These are phyloP conservation scores for Arachnomyces sp. DNA, from an alignment of 2,329 filamentous ascomycete species.

Conservation along the genomic window DNA sequence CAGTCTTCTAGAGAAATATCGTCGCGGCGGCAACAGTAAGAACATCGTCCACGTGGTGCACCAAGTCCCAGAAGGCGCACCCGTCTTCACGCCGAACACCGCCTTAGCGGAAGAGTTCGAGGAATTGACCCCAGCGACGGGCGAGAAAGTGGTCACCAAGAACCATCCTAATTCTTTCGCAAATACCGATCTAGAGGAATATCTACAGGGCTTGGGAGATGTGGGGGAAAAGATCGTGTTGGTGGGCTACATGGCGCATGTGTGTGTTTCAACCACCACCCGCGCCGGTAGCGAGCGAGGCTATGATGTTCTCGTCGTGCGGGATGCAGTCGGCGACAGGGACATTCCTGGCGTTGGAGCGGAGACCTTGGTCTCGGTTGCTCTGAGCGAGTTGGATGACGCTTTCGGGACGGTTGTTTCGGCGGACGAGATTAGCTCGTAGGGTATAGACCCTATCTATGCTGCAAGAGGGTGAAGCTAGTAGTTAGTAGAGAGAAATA, in stretches of 20 bases:
- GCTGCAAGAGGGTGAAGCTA: too few species aligned
- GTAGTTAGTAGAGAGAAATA: too few species aligned
- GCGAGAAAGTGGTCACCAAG: constrained; percentile 55
- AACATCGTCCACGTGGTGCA: constrained; percentile 59
- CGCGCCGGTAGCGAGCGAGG: constrained; percentile 54
- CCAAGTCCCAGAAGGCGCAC: constrained; percentile 51
- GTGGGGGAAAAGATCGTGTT: constrained; percentile 53
- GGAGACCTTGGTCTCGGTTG: constrained; percentile 44
- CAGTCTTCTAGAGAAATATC: constrained; percentile 52
- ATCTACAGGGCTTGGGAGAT: constrained; percentile 40
- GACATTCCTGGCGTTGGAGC: constrained; percentile 57
- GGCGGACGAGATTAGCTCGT: constrained; percentile 35
- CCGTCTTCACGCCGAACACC: constrained; percentile 59
- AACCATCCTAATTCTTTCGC: constrained; percentile 53
- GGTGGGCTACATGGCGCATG: constrained; percentile 44
- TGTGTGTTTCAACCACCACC: constrained; percentile 57
- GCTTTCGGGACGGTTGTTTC: constrained; percentile 55
- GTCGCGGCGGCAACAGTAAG: constrained; percentile 36
- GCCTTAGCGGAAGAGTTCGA: constrained; percentile 53
- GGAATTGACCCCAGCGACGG: constrained; percentile 46
- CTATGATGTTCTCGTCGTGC: constrained; percentile 55
- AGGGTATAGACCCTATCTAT: too few species aligned
- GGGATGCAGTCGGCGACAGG: constrained; percentile 58
- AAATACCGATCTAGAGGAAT: constrained; percentile 51
- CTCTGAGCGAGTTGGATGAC: constrained; percentile 55